These are phyloP conservation scores for Shiraia bambusicola DNA, from an alignment of 2,329 filamentous ascomycete genomes.

Conservation along the genomic window DNA sequence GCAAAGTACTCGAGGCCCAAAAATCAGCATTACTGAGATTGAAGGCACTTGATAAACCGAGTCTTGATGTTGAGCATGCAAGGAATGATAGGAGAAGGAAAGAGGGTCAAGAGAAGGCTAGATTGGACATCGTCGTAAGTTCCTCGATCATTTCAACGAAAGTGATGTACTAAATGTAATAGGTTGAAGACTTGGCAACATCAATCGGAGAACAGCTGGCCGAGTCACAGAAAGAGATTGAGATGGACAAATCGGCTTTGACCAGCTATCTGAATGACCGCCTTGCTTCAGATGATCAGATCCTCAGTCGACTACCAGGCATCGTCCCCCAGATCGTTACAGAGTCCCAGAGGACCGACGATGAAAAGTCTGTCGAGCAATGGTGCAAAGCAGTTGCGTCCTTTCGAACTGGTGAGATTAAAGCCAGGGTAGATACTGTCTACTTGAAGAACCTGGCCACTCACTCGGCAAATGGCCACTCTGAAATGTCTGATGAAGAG, in stretches of 20 bases:
- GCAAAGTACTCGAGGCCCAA: slow-evolving; percentile 61
- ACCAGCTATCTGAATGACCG: slow-evolving; percentile 54
- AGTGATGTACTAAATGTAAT: background rate
- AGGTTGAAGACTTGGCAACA: slow-evolving; percentile 37
- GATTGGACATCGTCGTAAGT: slow-evolving; percentile 44
- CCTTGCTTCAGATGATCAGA: slow-evolving; percentile 64
- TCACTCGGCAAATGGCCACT: slow-evolving; percentile 5
- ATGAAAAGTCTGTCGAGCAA: slow-evolving; percentile 56
- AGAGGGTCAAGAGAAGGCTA: slow-evolving; percentile 44
- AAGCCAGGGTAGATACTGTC: slow-evolving; percentile 53
- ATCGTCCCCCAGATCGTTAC: slow-evolving; percentile 61
- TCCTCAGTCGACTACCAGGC: slow-evolving; percentile 66
- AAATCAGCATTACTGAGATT: slow-evolving; percentile 61
- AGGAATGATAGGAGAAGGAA: slow-evolving; percentile 42
- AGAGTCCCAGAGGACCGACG: slow-evolving; percentile 52
- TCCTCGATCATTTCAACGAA: background rate
- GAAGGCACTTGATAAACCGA: slow-evolving; percentile 51
- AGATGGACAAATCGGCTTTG: slow-evolving; percentile 49
- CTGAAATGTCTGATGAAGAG: slow-evolving; percentile 41
- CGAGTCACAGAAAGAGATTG: slow-evolving; percentile 52
- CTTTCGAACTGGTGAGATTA: slow-evolving; percentile 46
- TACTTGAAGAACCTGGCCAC: slow-evolving; percentile 49
- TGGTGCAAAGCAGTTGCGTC: slow-evolving; percentile 53
- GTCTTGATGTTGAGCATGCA: slow-evolving; percentile 42
- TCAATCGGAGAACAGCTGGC: slow-evolving; percentile 38